Conservation (phyloP, 2,329 filamentous ascomycete species). For the Diaporthe ilicicola region DNA sequence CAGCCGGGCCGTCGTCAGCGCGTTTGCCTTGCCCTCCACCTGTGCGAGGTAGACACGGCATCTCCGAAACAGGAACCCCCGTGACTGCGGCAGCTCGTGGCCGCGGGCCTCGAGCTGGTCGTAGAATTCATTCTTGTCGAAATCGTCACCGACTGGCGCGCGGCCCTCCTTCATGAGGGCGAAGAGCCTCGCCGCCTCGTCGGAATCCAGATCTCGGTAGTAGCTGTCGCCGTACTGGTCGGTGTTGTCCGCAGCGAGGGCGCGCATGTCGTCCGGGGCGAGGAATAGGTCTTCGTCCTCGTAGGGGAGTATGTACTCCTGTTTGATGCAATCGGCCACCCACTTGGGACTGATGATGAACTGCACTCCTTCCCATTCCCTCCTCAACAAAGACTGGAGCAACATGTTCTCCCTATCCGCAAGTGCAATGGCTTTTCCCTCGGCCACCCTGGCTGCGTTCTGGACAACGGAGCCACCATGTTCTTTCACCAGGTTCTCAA, state of each 20-base stretch:
- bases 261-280: constrained; percentile 63
- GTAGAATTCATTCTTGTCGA: constrained; percentile 58
- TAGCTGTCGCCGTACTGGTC: constrained; percentile 89
- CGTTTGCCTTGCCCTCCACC: constrained; percentile 40
- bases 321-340: constrained; percentile 83
- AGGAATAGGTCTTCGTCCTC: constrained; percentile 76
- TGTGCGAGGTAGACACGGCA: constrained; percentile 52
- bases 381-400: constrained; percentile 83
- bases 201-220: constrained; percentile 63
- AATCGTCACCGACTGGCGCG: constrained; percentile 38
- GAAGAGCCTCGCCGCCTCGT: constrained; percentile 53
- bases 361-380: constrained; percentile 69
- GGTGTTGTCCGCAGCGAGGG: constrained; percentile 66
- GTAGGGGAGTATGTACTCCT: constrained; percentile 69
- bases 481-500: constrained; percentile 83
- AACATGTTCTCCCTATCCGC: constrained; percentile 84
- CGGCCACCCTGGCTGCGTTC: constrained; percentile 67
- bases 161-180: constrained; percentile 38
- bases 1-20: constrained; percentile 52
- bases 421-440: constrained; percentile 75
- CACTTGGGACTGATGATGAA: constrained; percentile 79
- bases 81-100: constrained; percentile 59
- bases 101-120: constrained; percentile 64
- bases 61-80: constrained; percentile 61
- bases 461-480: constrained; percentile 85